phyloP scores from a whole-genome alignment of 1,284 basidiomycete genomes.

The Ustilago tritici region DNA sequence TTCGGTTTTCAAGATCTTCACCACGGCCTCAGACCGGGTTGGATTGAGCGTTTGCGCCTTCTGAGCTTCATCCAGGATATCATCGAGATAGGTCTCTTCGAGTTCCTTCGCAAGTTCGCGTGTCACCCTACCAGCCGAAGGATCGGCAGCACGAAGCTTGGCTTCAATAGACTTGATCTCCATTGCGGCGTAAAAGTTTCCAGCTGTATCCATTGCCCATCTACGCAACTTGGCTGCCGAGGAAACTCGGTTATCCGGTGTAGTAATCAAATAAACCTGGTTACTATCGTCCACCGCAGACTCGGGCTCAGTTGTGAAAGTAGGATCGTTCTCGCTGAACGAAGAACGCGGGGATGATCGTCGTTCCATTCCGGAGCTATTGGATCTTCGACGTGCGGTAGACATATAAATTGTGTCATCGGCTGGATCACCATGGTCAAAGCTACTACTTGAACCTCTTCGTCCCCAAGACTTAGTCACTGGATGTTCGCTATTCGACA shows the following conservation, averaged over 20 bases:
- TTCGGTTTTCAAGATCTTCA: conserved; percentile 60
- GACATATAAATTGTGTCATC: conserved; percentile 35
- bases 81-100: conserved; percentile 62
- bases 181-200: conserved; percentile 68
- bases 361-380: conserved; percentile 25
- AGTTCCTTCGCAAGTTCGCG: conserved; percentile 45
- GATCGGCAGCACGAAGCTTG: conserved; percentile 61
- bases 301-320: background rate
- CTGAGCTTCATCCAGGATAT: conserved; percentile 66
- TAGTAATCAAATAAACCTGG: conserved; percentile 65
- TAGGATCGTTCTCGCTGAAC: conserved; percentile 13
- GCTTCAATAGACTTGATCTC: conserved; percentile 68
- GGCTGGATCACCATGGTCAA: conserved; percentile 26
- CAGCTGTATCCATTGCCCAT: conserved; percentile 67
- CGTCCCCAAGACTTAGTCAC: conserved; percentile 48
- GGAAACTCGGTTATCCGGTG: conserved; percentile 68
- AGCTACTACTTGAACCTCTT: conserved; percentile 34
- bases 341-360: conserved; percentile 31
- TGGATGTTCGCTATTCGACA: conserved; percentile 44
- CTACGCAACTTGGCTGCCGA: conserved; percentile 65
- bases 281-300: conserved; percentile 22
- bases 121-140: conserved; percentile 28
- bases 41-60: conserved; percentile 66
- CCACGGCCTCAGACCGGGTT: conserved; percentile 35
- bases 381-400: conserved; percentile 19